phyloP scores from a whole-genome alignment of 2,329 filamentous ascomycete species.

The Bipolaris victoriae region DNA sequence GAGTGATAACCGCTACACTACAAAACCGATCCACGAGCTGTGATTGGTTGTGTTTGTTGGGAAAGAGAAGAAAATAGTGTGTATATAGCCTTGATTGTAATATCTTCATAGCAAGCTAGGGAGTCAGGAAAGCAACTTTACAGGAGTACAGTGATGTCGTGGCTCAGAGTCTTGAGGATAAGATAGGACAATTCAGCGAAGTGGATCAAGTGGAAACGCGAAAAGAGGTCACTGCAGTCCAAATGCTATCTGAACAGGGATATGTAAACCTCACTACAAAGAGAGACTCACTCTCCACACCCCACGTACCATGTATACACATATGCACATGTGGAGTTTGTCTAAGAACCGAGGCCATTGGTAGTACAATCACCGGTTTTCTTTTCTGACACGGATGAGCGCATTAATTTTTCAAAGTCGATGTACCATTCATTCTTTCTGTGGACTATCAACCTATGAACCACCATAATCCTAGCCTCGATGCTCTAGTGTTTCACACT shows the following conservation, averaged over 20 bases:
- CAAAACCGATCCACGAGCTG: conserved; percentile 11
- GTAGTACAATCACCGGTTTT: not conserved
- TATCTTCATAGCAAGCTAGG: too few species aligned
- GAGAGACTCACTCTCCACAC: not conserved
- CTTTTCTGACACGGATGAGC: not conserved
- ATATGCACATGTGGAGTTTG: not conserved
- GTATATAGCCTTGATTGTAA: too few species aligned
- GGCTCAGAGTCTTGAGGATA: not conserved
- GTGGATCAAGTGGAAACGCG: not conserved
- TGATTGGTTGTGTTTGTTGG: conserved; percentile 11
- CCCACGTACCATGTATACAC: not conserved
- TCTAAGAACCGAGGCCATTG: not conserved
- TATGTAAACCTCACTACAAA: too few species aligned
- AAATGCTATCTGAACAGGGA: not conserved
- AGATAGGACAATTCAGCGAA: not conserved
- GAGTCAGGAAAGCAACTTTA: too few species aligned
- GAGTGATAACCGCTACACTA: conserved; percentile 22
- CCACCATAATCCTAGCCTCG: not conserved
- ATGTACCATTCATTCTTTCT: conserved; percentile 7
- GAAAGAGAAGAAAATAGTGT: too few species aligned
- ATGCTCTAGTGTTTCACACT: not conserved
- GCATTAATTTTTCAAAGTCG: not conserved
- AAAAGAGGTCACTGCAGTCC: not conserved
- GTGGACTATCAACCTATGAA: conserved; percentile 10
- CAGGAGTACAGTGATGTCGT: too few species aligned